Evolutionary conservation across 23 red algal species (phyloP).

Genomic region (Chondrus crispus): DNA sequence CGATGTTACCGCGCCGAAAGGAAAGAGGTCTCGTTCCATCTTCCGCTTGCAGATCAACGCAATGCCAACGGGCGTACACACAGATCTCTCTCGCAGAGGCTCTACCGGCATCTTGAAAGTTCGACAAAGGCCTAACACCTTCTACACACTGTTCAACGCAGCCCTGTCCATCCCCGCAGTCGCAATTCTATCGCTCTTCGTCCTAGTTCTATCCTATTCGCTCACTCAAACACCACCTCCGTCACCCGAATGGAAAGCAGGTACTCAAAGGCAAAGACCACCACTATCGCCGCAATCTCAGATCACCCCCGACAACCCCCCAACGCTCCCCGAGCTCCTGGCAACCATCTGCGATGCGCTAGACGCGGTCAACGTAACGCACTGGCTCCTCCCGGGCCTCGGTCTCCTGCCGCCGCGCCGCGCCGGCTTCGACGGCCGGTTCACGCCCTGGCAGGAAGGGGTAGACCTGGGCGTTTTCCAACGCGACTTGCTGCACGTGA

Average conservation of each 20-base stretch:
- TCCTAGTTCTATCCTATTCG: neutral
- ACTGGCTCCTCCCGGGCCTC: conserved; percentile 54
- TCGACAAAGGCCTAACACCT: too few species aligned
- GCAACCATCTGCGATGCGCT: conserved; percentile 24
- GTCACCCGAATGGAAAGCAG: neutral
- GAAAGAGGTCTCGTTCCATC: too few species aligned
- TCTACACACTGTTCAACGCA: too few species aligned
- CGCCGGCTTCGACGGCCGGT: neutral
- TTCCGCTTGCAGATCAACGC: too few species aligned
- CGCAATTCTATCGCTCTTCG: neutral
- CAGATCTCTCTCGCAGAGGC: too few species aligned
- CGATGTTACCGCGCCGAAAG: too few species aligned
- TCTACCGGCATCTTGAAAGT: too few species aligned
- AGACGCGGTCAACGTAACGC: conserved; percentile 25
- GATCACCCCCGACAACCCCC: neutral
- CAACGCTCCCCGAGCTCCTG: conserved; percentile 3
- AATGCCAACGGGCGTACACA: too few species aligned
- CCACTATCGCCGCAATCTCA: neutral
- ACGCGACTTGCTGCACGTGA: conserved; percentile 28
- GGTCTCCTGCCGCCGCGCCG: conserved; percentile 1
- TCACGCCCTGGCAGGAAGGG: conserved; percentile 42
- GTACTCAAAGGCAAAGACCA: too few species aligned
- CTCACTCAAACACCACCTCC: neutral
- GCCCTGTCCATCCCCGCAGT: neutral
- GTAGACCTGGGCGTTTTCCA: conserved; percentile 46